Conservation (phyloP, 768 basidiomycete species). For the Russula emetica region DNA sequence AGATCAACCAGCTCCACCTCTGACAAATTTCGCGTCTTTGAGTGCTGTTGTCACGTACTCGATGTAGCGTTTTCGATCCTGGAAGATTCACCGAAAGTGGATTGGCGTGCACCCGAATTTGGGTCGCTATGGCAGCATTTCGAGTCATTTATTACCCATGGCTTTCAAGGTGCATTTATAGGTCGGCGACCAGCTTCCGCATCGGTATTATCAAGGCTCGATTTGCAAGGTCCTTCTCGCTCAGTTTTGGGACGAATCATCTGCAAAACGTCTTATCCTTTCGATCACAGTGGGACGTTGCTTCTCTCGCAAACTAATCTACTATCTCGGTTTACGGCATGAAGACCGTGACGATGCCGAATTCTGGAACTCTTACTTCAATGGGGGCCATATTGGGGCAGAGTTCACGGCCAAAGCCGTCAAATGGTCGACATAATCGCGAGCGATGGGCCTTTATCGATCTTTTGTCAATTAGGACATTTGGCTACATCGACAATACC, state of each 20-base stretch:
- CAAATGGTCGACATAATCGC: neutral
- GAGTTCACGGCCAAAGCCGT: slow-evolving; percentile 6
- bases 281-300: slow-evolving; percentile 18
- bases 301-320: slow-evolving; percentile 12
- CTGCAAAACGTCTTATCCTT: neutral
- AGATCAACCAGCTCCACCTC: neutral
- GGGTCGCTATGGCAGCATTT: neutral
- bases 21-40: slow-evolving; percentile 11
- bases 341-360: neutral
- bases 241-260: neutral
- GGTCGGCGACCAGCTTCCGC: neutral
- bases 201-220: slow-evolving; percentile 4
- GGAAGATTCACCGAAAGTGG: slow-evolving; percentile 5
- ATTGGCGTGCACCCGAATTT: slow-evolving; percentile 18
- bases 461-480: slow-evolving; percentile 10
- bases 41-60: slow-evolving; percentile 6
- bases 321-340: neutral
- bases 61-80: neutral
- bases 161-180: slow-evolving; percentile 11
- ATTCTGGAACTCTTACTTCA: slow-evolving; percentile 3
- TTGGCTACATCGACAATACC: neutral
- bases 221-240: slow-evolving; percentile 2
- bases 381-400: slow-evolving; percentile 2
- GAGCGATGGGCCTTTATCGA: slow-evolving; percentile 14
- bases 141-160: slow-evolving; percentile 26